Base-by-base conservation (phyloP, 2,329 filamentous ascomycete genomes). In the Ceratocystis ficicola region DNA sequence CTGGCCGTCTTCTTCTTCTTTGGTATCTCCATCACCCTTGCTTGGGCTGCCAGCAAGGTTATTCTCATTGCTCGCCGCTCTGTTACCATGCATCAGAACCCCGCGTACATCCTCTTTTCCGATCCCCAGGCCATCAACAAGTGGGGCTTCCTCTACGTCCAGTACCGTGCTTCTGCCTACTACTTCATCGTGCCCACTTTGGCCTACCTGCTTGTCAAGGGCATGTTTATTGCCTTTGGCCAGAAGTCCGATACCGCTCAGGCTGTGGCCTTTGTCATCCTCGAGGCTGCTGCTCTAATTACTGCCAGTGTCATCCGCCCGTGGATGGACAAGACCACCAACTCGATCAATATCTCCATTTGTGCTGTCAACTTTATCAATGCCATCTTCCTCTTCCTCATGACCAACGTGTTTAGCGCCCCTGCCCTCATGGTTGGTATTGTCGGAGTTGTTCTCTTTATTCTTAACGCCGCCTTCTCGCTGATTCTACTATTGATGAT, bases 311-410 rank as follows among this genome's bases (percentile, higher is more conserved):
- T 95, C 65, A 78, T 96, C 70, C 86, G 90, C 68, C 93, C 93
- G 20, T 97, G 90, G 88, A 97, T 97, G 93, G 93, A 96, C 81
- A 96, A 96, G 84, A 93, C 92, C 78, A 96, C 90, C 68, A 97
- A 96, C 76, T 86, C 87, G 61, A 95, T 96, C 82, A 96, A 96
- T 78, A 96, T 97, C 72, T 84, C 90, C 68, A 96, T 96, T 72
- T 88, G 86, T 69, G 87, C 85, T 59, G 81, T 96, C 76, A 96
- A 96, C 80, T 95, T 96, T 75, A 75, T 96, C 72, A 95, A 94
- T 76, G 83, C 87, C 66, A 86, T 96, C 74, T 95, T 95, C 79
- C 79, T 96, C 44, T 80, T 97, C 66, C 84, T 96, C 71, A 96
- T 96, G 78, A 90, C 90, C 28, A 83, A 88, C 68, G 84, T 96